Evolutionary conservation across 306 rosid genomes (phyloP).

Genomic region (Ormosia emarginata): DNA sequence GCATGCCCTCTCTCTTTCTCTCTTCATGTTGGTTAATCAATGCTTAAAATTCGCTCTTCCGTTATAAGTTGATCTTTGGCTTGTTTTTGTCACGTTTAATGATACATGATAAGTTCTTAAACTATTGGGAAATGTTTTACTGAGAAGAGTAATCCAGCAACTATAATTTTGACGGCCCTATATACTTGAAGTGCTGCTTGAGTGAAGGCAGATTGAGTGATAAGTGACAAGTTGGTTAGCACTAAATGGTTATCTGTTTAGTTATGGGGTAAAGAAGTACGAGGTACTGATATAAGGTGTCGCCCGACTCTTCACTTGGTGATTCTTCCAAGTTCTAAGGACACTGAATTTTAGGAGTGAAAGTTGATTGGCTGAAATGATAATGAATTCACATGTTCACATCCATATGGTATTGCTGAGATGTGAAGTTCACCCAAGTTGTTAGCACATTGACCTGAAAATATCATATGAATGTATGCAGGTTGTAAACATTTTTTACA

Average conservation of each 20-base stretch:
- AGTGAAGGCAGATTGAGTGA: background rate
- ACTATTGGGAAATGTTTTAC: background rate
- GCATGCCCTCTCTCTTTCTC: background rate
- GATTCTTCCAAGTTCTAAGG: background rate
- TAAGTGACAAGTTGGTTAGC: background rate
- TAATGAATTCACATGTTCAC: background rate
- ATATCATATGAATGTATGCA: background rate
- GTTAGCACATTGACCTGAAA: background rate
- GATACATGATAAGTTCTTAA: background rate
- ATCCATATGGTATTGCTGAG: background rate
- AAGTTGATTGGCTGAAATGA: background rate
- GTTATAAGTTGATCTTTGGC: background rate
- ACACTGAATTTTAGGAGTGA: background rate
- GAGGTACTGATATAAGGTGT: background rate
- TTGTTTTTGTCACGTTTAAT: background rate
- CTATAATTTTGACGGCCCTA: background rate
- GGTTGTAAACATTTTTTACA: background rate
- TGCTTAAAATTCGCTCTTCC: background rate
- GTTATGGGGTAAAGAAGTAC: background rate
- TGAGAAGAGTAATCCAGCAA: background rate
- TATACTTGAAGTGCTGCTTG: background rate
- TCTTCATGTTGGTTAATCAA: background rate
- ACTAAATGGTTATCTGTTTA: background rate
- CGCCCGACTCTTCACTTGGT: background rate
- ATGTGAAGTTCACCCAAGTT: background rate